Base-by-base conservation (phyloP, 345 rosid genomes). In the Pugionium cornutum region DNA sequence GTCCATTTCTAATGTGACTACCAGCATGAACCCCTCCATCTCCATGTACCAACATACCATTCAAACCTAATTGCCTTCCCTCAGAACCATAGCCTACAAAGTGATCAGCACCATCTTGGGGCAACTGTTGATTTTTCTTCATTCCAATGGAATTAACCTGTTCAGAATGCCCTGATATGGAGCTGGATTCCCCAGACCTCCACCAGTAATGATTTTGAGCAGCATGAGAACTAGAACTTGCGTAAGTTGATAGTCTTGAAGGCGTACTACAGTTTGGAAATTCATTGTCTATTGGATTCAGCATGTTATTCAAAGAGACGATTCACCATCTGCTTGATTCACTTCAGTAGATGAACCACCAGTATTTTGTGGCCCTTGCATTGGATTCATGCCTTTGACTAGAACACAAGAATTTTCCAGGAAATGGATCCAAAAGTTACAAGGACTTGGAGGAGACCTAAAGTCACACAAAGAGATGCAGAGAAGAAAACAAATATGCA, bases 121-220 rank as follows among this genome's bases (percentile, higher is more conserved):
- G 34, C 69, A 80, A 68, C 75, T 67, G 71, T 43, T 78, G 79
- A 58, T 85, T 87, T 70, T 76, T 74, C 72, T 85, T 79, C 57
- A 77, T 68, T 57, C 61, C 82, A 75, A 74, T 79, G 62, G 78
- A 75, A 57, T 51, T 65, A 48, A 65, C 76, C 67, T 79, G 86
- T 72, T 77, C 69, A 76, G 80, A 81, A 30, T 68, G 37, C 54
- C 67, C 75, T 8, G 69, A 64, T 53, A 80, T 62, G 35, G 86
- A 83, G 77, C 87, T 82, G 31, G 90, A 74, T 68, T 89, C 96
- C 36, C 89, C 85, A 11, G 75, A 76, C 73, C 68, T 86, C 95
- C 86, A 84, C 68, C 81, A 77, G 73, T 76, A 62, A 62, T 75
- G 79, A 61, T 57, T 70, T 49, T 73, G 90, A 72, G 40, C 65